Percentiles rank a stretch among this genome's conserved stretches.
Evolutionary conservation across 139 green algal genomes (phyloP).

Genomic region (Chlamydomonas eustigma): DNA sequence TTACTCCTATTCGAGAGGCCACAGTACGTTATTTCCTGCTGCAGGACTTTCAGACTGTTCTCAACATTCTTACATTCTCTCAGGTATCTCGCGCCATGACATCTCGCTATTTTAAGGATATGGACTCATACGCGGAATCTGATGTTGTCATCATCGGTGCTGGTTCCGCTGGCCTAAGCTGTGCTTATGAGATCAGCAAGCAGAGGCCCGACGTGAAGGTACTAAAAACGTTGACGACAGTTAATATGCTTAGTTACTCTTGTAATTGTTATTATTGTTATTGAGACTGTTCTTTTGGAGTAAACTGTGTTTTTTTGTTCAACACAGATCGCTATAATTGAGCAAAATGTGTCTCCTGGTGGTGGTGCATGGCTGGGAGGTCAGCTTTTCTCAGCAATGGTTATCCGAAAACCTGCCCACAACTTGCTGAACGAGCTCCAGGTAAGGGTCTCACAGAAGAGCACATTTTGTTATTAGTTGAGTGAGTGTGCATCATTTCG

Average conservation of each 20-base stretch:
- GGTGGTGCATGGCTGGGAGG: constrained; percentile 94
- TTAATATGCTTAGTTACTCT: neutral
- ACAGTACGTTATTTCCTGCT: constrained; percentile 12
- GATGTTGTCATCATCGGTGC: constrained; percentile 76
- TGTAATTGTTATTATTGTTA: neutral
- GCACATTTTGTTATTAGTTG: too few species aligned
- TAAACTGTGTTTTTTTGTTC: neutral
- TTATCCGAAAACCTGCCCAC: constrained; percentile 93
- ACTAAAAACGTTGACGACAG: too few species aligned
- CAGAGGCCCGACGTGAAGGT: constrained; percentile 77
- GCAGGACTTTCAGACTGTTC: neutral
- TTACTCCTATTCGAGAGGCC: constrained; percentile 73
- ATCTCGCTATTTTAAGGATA: constrained; percentile 86
- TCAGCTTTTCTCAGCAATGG: constrained; percentile 94
- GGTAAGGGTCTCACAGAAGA: neutral
- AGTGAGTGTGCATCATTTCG: too few species aligned
- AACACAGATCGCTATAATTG: constrained; percentile 77
- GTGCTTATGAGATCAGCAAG: constrained; percentile 94
- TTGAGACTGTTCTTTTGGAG: too few species aligned
- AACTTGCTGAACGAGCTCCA: constrained; percentile 81
- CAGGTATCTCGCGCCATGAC: constrained; percentile 78
- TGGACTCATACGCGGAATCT: constrained; percentile 79
- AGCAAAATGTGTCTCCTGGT: constrained; percentile 72
- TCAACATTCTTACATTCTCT: neutral
- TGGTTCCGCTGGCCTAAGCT: constrained; percentile 78